Conservation (phyloP, 2,329 filamentous ascomycete genomes). For the Fusarium protoensiforme region DNA sequence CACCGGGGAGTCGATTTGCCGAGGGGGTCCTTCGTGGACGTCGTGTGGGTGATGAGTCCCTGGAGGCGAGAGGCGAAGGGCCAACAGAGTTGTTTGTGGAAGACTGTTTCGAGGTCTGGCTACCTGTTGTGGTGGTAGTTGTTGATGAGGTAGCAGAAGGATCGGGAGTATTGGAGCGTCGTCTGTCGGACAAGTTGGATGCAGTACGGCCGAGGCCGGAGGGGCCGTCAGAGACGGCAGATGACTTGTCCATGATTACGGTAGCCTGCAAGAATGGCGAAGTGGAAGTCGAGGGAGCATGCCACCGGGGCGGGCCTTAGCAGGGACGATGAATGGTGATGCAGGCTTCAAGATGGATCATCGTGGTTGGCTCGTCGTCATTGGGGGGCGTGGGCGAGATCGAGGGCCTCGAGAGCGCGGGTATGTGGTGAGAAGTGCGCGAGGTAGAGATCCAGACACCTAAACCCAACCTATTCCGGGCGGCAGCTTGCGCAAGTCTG, state of each 20-base stretch:
- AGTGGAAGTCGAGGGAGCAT: conserved; percentile 47
- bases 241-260: conserved; percentile 51
- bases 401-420: conserved; percentile 29
- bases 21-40: conserved; percentile 51
- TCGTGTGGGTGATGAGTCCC: conserved; percentile 61
- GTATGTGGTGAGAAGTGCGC: neutral
- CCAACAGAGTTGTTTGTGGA: conserved; percentile 51
- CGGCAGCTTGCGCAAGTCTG: conserved; percentile 38
- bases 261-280: conserved; percentile 39
- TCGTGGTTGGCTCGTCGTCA: conserved; percentile 50
- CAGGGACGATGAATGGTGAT: conserved; percentile 44
- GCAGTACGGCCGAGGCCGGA: conserved; percentile 33
- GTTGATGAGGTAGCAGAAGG: conserved; percentile 36
- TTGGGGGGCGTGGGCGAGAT: conserved; percentile 39
- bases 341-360: conserved; percentile 46
- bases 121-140: conserved; percentile 39
- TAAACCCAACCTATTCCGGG: conserved; percentile 46
- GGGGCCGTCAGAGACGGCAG: conserved; percentile 42
- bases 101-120: conserved; percentile 50
- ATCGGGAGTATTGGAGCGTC: conserved; percentile 39
- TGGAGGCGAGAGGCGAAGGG: conserved; percentile 52
- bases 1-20: conserved; percentile 50
- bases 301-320: conserved; percentile 46
- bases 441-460: conserved; percentile 31
- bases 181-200: conserved; percentile 30